Evolutionary conservation across 768 basidiomycete species (phyloP).

Genomic region (Trametes coccinea): DNA sequence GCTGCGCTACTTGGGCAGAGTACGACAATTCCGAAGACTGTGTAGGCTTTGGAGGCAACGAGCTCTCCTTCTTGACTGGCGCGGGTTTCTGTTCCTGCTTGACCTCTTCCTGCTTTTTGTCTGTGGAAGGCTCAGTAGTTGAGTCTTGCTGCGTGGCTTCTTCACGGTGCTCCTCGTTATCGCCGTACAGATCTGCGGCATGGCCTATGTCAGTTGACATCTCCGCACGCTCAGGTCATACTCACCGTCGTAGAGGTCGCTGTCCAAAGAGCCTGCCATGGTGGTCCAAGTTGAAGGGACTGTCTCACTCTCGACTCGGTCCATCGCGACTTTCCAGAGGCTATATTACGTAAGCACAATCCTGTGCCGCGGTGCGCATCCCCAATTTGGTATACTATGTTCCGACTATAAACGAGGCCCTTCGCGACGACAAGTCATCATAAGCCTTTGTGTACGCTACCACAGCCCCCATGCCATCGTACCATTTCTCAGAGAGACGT

Average conservation of each 20-base stretch:
- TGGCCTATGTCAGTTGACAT: neutral
- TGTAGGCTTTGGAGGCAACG: slow-evolving; percentile 24
- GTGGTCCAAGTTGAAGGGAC: slow-evolving; percentile 6
- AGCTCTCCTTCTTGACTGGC: slow-evolving; percentile 15
- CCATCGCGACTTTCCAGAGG: neutral
- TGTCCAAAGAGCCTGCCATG: slow-evolving; percentile 53
- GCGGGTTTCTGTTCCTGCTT: slow-evolving; percentile 19
- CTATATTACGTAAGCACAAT: slow-evolving; percentile 2
- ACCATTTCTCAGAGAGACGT: neutral
- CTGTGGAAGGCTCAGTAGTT: slow-evolving; percentile 33
- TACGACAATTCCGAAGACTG: slow-evolving; percentile 22
- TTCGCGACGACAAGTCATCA: neutral
- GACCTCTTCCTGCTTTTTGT: slow-evolving; percentile 13
- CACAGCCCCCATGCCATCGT: neutral
- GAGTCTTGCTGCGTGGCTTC: slow-evolving; percentile 37
- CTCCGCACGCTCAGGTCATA: neutral
- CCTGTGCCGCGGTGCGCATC: slow-evolving; percentile 6
- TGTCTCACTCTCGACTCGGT: neutral
- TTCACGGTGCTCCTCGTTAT: slow-evolving; percentile 43
- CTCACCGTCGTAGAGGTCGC: slow-evolving; percentile 87
- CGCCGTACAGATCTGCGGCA: slow-evolving; percentile 55
- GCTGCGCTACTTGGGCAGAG: slow-evolving; percentile 27
- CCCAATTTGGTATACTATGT: neutral
- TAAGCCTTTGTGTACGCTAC: too few relatives aligned
- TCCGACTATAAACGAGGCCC: neutral